Evolutionary conservation across 805 yeast genomes (phyloP).

Genomic region (Blastobotrys chiropterorum): DNA sequence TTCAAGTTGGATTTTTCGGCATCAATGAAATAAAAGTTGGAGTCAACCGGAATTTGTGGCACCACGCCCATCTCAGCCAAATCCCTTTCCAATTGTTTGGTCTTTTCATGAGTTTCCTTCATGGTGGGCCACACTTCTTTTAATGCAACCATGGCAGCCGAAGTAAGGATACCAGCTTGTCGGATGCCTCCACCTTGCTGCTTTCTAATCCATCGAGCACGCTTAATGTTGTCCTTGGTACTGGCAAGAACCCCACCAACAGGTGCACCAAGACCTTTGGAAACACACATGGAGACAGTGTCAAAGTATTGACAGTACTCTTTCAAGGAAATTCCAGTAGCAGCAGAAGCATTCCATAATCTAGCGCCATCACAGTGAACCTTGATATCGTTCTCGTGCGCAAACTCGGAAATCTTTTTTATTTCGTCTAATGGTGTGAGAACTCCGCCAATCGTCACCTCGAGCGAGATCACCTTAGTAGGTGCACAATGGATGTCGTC

Average conservation of each 20-base stretch:
- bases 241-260: constrained; percentile 84
- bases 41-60: constrained; percentile 65
- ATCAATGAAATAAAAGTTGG: constrained; percentile 76
- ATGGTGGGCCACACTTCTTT: constrained; percentile 60
- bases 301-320: constrained; percentile 75
- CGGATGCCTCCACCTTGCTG: constrained; percentile 91
- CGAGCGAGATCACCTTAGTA: constrained; percentile 72
- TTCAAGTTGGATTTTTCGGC: constrained; percentile 55
- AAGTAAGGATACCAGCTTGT: constrained; percentile 72
- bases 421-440: constrained; percentile 74
- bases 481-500: constrained; percentile 86
- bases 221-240: constrained; percentile 45
- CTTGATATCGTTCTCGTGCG: constrained; percentile 48
- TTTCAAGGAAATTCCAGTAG: constrained; percentile 56
- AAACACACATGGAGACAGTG: constrained; percentile 75
- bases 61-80: constrained; percentile 38
- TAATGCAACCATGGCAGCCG: constrained; percentile 70
- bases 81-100: constrained; percentile 39
- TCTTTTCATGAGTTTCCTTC: constrained; percentile 40
- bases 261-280: constrained; percentile 88
- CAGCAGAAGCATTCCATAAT: constrained; percentile 79
- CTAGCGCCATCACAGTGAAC: constrained; percentile 91
- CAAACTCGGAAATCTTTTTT: constrained; percentile 59
- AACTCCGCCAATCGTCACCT: constrained; percentile 79
- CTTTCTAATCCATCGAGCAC: constrained; percentile 78